These are phyloP conservation scores for Rhododendron williamsianum DNA, from an alignment of 148 eudicot genomes.

Conservation along the genomic window DNA sequence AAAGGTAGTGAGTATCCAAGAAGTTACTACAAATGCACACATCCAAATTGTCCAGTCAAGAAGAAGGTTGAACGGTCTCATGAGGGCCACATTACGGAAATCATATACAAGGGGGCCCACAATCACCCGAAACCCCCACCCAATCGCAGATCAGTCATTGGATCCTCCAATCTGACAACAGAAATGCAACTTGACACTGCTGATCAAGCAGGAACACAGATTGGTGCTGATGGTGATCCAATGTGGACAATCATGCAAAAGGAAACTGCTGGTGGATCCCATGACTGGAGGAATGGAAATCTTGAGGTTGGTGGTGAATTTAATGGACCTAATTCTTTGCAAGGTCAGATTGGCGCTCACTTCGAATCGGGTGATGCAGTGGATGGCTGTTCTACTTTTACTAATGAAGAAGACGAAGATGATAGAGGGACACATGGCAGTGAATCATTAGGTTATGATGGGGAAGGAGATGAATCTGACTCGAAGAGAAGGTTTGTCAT, in stretches of 20 bases:
- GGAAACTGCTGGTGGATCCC: slow-evolving; percentile 18
- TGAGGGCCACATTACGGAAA: slow-evolving; percentile 65
- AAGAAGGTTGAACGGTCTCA: slow-evolving; percentile 64
- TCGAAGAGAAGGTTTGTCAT: slow-evolving; percentile 49
- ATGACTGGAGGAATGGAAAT: slow-evolving; percentile 41
- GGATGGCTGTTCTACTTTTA: slow-evolving; percentile 38
- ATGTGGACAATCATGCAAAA: slow-evolving; percentile 28
- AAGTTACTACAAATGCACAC: slow-evolving; percentile 66
- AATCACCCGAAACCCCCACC: slow-evolving; percentile 59
- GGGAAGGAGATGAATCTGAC: slow-evolving; percentile 52
- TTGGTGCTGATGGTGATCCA: slow-evolving; percentile 29
- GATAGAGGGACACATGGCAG: slow-evolving; percentile 51
- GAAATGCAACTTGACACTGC: slow-evolving; percentile 25
- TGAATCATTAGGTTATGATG: slow-evolving; percentile 47
- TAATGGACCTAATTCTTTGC: slow-evolving; percentile 23
- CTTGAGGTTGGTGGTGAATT: slow-evolving; percentile 30
- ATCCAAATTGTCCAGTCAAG: slow-evolving; percentile 51
- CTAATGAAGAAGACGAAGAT: slow-evolving; percentile 53
- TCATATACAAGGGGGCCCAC: slow-evolving; percentile 63
- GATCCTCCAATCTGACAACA: slow-evolving; percentile 28
- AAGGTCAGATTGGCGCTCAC: slow-evolving; percentile 21
- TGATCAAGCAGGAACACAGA: slow-evolving; percentile 32
- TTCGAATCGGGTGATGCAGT: slow-evolving; percentile 34
- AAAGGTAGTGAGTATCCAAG: slow-evolving; percentile 71
- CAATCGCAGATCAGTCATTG: slow-evolving; percentile 34